Conservation (phyloP, 2,329 filamentous ascomycete species). For the Colletotrichum horii region DNA sequence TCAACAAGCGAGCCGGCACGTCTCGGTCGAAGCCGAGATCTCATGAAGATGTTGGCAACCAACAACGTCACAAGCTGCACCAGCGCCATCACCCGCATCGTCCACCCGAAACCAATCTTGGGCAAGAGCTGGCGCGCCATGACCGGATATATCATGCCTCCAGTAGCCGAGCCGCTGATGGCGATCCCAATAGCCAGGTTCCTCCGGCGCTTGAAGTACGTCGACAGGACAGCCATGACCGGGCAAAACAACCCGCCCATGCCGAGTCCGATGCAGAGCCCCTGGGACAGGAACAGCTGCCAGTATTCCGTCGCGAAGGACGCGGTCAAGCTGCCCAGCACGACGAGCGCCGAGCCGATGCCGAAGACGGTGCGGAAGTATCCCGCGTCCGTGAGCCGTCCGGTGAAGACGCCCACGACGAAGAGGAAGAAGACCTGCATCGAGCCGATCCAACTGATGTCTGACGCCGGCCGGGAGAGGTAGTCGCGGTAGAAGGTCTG, state of each 20-base stretch:
- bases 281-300: slow-evolving; percentile 55
- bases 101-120: slow-evolving; percentile 61
- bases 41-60: slow-evolving; percentile 50
- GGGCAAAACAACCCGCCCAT: slow-evolving; percentile 60
- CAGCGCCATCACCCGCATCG: slow-evolving; percentile 65
- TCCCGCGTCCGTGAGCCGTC: slow-evolving; percentile 48
- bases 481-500: slow-evolving; percentile 44
- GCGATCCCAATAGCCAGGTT: slow-evolving; percentile 63
- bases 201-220: slow-evolving; percentile 60
- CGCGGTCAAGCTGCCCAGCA: slow-evolving; percentile 50
- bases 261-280: slow-evolving; percentile 55
- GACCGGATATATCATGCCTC: slow-evolving; percentile 57
- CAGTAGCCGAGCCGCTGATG: slow-evolving; percentile 59
- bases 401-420: slow-evolving; percentile 46
- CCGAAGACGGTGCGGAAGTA: slow-evolving; percentile 44
- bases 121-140: slow-evolving; percentile 58
- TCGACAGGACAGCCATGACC: slow-evolving; percentile 60
- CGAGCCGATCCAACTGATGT: slow-evolving; percentile 52
- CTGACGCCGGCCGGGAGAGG: slow-evolving; percentile 30
- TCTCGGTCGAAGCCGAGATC: slow-evolving; percentile 24
- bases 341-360: slow-evolving; percentile 38
- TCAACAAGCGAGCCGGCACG: slow-evolving; percentile 49
- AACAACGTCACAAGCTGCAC: slow-evolving; percentile 75
- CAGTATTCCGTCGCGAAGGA: slow-evolving; percentile 47
- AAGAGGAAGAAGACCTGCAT: slow-evolving; percentile 49